Evolutionary conservation across 768 basidiomycete species (phyloP).

Genomic region (Boletellus ananiceps): DNA sequence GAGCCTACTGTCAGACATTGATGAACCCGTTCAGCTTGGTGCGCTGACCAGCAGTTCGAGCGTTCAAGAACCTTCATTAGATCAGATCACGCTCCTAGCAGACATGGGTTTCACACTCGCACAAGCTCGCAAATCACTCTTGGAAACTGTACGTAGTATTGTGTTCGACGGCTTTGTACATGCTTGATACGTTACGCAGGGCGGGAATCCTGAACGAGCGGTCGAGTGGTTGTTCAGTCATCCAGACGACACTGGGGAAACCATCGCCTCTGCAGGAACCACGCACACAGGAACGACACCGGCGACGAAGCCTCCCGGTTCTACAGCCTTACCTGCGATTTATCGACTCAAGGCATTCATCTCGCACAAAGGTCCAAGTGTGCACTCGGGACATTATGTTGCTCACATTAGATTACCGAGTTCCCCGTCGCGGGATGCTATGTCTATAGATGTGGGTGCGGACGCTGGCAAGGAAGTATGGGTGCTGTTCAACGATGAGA

Average conservation of each 20-base stretch:
- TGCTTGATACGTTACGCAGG: conserved; percentile 35
- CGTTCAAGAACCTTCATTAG: conserved; percentile 56
- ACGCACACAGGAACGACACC: conserved; percentile 19
- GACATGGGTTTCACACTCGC: conserved; percentile 91
- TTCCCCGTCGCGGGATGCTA: conserved; percentile 12
- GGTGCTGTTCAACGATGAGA: conserved; percentile 96
- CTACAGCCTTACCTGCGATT: conserved; percentile 58
- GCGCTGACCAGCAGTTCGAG: conserved; percentile 21
- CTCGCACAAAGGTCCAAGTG: conserved; percentile 94
- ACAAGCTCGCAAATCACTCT: conserved; percentile 83
- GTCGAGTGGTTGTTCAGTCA: conserved; percentile 97
- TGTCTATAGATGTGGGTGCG: conserved; percentile 25
- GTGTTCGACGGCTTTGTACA: background rate
- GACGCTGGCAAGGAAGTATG: conserved; percentile 43
- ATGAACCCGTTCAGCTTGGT: conserved; percentile 56
- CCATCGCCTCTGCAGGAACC: conserved; percentile 17
- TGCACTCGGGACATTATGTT: conserved; percentile 93
- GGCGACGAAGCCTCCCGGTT: conserved; percentile 41
- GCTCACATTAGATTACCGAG: conserved; percentile 56
- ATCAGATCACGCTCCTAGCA: conserved; percentile 65
- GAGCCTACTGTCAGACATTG: conserved; percentile 63
- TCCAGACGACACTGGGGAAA: conserved; percentile 79
- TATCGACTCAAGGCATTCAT: conserved; percentile 91
- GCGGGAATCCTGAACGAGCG: conserved; percentile 75
- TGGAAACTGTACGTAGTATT: conserved; percentile 64